Evolutionary conservation across 169 alveolate species (phyloP).

Genomic region (Plasmodium gonderi): DNA sequence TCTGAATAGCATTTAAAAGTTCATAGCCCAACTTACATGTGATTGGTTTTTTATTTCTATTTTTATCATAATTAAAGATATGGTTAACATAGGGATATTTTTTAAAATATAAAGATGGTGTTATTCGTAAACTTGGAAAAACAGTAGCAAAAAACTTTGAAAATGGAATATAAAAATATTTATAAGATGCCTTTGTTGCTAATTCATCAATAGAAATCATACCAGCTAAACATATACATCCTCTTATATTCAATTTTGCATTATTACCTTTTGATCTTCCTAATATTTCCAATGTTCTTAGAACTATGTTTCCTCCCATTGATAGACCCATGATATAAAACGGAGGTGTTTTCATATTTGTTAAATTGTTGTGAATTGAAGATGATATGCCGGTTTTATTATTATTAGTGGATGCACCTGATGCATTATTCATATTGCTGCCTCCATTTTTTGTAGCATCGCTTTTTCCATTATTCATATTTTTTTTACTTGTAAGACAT

Average conservation of each 20-base stretch:
- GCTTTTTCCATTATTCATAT: not conserved
- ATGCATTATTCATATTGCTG: no score
- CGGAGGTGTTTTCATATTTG: conserved; percentile 45
- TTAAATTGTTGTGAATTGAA: conserved; percentile 30
- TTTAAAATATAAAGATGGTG: conserved; percentile 24
- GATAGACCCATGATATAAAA: conserved; percentile 79
- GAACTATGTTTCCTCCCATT: conserved; percentile 84
- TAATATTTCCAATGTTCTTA: conserved; percentile 69
- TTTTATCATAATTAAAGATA: conserved; percentile 66
- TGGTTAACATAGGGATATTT: not conserved
- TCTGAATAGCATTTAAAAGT: conserved; percentile 76
- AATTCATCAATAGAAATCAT: conserved; percentile 78
- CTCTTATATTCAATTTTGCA: conserved; percentile 72
- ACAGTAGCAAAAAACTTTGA: conserved; percentile 21
- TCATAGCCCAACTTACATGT: conserved; percentile 74
- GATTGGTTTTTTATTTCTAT: conserved; percentile 4
- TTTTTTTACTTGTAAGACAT: conserved; percentile 1
- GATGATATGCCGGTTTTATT: not conserved
- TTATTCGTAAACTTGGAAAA: conserved; percentile 61
- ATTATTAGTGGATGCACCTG: no score
- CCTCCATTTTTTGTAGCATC: no score
- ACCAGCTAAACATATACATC: conserved; percentile 79
- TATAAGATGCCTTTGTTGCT: conserved; percentile 8
- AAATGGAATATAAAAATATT: conserved; percentile 51
- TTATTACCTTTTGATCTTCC: conserved; percentile 49